Evolutionary conservation across 352 stramenopile species (phyloP), one percentile per base, ranked within the genome.

Genomic region (Phytophthora citrophthora): DNA sequence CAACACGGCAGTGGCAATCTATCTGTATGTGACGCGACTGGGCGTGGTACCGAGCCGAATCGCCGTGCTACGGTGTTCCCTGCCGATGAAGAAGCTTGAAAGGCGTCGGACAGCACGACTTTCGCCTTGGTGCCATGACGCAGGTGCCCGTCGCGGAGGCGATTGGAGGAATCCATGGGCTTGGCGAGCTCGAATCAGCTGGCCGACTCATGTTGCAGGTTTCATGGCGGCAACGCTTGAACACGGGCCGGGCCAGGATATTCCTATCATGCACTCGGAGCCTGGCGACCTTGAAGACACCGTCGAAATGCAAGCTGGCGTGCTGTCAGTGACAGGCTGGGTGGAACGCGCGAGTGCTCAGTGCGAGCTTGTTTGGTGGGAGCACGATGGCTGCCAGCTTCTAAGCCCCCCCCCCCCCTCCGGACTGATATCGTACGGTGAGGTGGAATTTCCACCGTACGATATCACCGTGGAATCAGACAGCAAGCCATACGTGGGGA

Each of bases 1-100:
- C 56, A 70, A 64, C 61, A 70, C 54, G 47, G 41, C 49, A 34
- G 27, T 36, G 34, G 44, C 10, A n/a, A 53, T 27, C n/a, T 23
- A 1, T 20, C 9, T 20, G 38, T 39, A 57, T 67, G 63, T 71
- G 63, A 71, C 63, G 56, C 47, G 63, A 39, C 50, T 49, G 61
- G 15, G 34, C 15, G 54, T 68, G 34, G 27, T 67, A 51, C 46
- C 24, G 10, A 36, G 4, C 26, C 24, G 4, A 15, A 48, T 41
- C n/a, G 11, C 26, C 8, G 36, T 12, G 16, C 29, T 10, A 34
- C 29, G 3, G 6, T 20, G 1, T 32, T 32, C 27, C 27, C 27
- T 32, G 27, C 27, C 26, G 27, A 7, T 32, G 27, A 31, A 29
- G 4, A 34, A 34, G 8, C 29, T 34, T 34, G 29, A 12, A 34